Evolutionary conservation across 805 yeast species (phyloP).

Genomic region (Wilhelminamyces savonicus): DNA sequence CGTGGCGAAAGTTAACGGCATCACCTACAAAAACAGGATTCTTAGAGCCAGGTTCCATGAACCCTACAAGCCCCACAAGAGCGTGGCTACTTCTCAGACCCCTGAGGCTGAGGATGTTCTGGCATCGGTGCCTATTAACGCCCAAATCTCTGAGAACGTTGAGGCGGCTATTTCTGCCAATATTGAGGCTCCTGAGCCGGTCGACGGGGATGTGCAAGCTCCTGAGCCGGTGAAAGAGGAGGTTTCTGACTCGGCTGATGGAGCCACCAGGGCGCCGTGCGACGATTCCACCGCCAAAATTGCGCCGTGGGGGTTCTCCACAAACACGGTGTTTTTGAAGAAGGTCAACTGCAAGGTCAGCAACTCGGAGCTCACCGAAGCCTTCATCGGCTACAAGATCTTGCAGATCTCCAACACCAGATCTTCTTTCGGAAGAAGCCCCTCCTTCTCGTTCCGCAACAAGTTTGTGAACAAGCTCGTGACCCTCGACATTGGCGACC

Average conservation of each 20-base stretch:
- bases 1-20: constrained; percentile 19
- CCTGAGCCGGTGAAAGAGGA: neutral
- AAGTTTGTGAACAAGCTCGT: neutral
- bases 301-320: too few relatives aligned
- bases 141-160: constrained; percentile 2
- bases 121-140: constrained; percentile 1
- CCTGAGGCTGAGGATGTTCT: neutral
- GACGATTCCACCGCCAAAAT: too few relatives aligned
- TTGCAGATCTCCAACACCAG: too few relatives aligned
- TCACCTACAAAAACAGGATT: constrained; percentile 27
- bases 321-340: constrained; percentile 41
- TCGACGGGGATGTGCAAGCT: neutral
- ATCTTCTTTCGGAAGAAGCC: neutral
- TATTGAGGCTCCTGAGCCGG: neutral
- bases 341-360: constrained; percentile 32
- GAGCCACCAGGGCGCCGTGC: too few relatives aligned
- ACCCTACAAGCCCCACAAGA: constrained; percentile 30
- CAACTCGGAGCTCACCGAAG: constrained; percentile 40
- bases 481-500: neutral
- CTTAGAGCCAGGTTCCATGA: constrained; percentile 35
- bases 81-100: neutral
- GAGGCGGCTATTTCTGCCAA: constrained; percentile 1
- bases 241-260: too few relatives aligned
- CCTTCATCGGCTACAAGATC: constrained; percentile 10
- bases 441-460: neutral